Conservation (phyloP, 2,329 filamentous ascomycete species). For the Elsinoe arachidis region DNA sequence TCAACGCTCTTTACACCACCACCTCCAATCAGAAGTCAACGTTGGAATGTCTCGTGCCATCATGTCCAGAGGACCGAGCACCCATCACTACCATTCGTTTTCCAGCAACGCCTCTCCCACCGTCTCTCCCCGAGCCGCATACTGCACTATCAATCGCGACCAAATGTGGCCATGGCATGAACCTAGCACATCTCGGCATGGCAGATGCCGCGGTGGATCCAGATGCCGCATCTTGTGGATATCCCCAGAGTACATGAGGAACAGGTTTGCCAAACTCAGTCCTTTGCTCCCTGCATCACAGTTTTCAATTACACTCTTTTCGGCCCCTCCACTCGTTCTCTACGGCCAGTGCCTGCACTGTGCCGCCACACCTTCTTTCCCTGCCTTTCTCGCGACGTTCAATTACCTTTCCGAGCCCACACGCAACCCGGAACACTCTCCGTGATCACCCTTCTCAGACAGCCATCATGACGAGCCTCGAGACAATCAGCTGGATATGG, state of each 20-base stretch:
- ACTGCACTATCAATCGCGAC: not conserved
- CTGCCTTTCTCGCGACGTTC: not conserved
- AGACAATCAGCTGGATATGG: slow-evolving; percentile 34
- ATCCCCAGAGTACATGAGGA: not conserved
- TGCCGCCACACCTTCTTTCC: not conserved
- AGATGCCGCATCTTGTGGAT: not conserved
- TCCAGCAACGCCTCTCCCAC: not conserved
- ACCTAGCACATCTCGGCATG: not conserved
- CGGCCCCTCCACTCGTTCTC: not conserved
- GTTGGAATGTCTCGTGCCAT: slow-evolving; percentile 1
- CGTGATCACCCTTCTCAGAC: not conserved
- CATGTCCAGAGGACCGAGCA: not conserved
- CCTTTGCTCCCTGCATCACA: not conserved
- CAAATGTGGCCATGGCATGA: not conserved
- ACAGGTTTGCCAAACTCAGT: slow-evolving; percentile 1
- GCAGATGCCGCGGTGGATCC: not conserved
- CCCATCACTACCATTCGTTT: not conserved
- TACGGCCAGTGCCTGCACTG: not conserved
- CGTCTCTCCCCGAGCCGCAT: not conserved
- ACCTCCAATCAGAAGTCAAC: not conserved
- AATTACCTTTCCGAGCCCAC: not conserved
- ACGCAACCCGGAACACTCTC: not conserved
- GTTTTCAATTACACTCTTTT: not conserved
- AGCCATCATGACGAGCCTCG: slow-evolving; percentile 1
- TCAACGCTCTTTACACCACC: not conserved